Evolutionary conservation across 2,329 filamentous ascomycete genomes (phyloP), one percentile per base, ranked within the genome.

Genomic region (Fusarium bactridioides): DNA sequence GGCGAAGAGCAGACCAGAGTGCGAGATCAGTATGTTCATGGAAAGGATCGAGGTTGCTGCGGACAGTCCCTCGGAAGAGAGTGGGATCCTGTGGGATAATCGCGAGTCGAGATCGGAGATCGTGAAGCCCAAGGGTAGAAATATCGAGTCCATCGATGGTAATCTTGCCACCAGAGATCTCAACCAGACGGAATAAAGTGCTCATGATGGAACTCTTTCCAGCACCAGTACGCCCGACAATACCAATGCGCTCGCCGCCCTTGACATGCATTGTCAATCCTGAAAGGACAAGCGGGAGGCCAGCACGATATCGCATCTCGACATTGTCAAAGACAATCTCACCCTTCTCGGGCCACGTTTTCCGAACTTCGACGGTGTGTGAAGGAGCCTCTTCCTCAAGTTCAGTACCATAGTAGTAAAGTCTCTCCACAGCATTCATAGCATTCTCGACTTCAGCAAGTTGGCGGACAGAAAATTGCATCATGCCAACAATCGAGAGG

Each of bases 401-500:
- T 74, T 93, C 83, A 2, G 90, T 94, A 61, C 94, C 95, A 80
- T 98, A 98, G 84, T 97, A 94, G 79, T 94, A 91, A 38, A 98
- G 86, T 55, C 96, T 92, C 83, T 98, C 95, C 0, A 97, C 96
- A 1, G 95, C 92, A 80, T 98, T 98, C 95, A 98, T 98, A 79
- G 95, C 94, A 82, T 98, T 98, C 82, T 98, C 95, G 13, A 98
- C 94, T 81, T 98, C 95, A 31, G 95, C 95, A 12, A 98, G 87
- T 82, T 98, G 95, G 23, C 96, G 90, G 23, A 98, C 94, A 2
- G 94, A 95, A 81, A 98, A 98, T 79, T 98, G 95, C 73, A 98
- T 92, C 92, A 98, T 94, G 81, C 97, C 94, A 23, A 97, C 94
- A 77, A 98, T 97, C 19, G 92, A 89, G 23, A 99, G 87, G 78